Conservation (phyloP, 176 grass and related monocot genomes). For the Themeda triandra region DNA sequence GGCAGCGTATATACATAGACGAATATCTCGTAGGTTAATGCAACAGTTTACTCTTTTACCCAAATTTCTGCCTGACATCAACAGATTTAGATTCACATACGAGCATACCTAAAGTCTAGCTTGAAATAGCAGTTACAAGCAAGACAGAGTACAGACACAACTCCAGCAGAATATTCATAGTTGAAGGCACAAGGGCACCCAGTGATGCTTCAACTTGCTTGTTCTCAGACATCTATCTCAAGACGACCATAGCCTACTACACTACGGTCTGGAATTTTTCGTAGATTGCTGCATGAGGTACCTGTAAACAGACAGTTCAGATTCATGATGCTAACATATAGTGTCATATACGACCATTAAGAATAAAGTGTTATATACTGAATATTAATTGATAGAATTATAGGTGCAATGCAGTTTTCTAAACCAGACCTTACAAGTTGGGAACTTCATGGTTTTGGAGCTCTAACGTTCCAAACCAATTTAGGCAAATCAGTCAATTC, state of each 20-base stretch:
- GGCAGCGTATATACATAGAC: not conserved
- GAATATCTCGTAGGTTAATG: not conserved
- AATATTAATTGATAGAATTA: not conserved
- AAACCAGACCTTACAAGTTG: not conserved
- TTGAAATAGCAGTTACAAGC: conserved; percentile 3
- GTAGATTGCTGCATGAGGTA: conserved; percentile 41
- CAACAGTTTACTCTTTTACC: not conserved
- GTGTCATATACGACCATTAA: not conserved
- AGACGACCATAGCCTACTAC: not conserved
- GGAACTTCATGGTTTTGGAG: not conserved
- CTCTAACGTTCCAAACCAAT: conserved; percentile 5
- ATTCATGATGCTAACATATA: not conserved
- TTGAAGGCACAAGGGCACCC: not conserved
- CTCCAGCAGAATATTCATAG: not conserved
- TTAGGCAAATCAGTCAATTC: not conserved
- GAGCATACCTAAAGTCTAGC: conserved; percentile 1
- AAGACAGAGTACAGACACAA: not conserved
- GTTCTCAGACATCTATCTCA: not conserved
- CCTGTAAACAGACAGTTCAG: conserved; percentile 24
- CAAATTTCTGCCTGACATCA: not conserved
- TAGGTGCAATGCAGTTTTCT: not conserved
- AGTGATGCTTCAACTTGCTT: not conserved
- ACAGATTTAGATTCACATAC: not conserved
- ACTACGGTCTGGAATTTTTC: conserved; percentile 25
- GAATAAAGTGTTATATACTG: not conserved